phyloP scores from a whole-genome alignment of 164 flowering plant species.

The Nymphaea colorata region DNA sequence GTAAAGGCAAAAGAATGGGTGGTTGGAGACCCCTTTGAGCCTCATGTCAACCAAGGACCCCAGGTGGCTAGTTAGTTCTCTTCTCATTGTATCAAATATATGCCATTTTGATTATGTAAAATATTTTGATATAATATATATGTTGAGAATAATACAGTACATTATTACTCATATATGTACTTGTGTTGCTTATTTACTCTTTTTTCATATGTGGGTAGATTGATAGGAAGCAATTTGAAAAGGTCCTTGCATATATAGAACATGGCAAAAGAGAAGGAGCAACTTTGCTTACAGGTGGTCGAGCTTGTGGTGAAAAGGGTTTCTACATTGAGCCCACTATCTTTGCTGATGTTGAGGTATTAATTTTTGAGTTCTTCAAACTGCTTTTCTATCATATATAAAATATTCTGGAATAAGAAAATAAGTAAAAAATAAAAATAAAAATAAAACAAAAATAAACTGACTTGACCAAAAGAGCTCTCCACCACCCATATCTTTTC shows the following conservation, averaged over 20 bases:
- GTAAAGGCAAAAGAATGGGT: conserved; percentile 51
- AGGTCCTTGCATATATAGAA: conserved; percentile 40
- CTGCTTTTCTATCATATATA: too few species aligned
- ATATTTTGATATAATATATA: too few species aligned
- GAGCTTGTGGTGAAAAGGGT: conserved; percentile 32
- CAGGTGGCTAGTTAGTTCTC: conserved; percentile 24
- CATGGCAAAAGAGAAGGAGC: conserved; percentile 58
- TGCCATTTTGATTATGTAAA: too few species aligned
- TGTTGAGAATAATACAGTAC: too few species aligned
- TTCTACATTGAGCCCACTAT: conserved; percentile 53
- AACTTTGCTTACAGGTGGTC: conserved; percentile 41
- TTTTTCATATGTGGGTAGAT: conserved; percentile 17
- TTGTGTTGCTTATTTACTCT: too few species aligned
- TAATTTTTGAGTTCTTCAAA: not conserved
- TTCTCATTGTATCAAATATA: too few species aligned
- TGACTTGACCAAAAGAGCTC: too few species aligned
- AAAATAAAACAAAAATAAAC: too few species aligned
- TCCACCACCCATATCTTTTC: too few species aligned
- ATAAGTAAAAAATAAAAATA: too few species aligned
- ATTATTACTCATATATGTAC: too few species aligned
- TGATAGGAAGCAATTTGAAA: conserved; percentile 38
- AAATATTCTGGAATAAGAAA: too few species aligned
- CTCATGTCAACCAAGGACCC: conserved; percentile 53
- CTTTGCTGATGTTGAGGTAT: conserved; percentile 47
- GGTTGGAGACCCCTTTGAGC: conserved; percentile 90